Conservation (phyloP, 106 monocot genomes). For the Phalaenopsis equestris region DNA sequence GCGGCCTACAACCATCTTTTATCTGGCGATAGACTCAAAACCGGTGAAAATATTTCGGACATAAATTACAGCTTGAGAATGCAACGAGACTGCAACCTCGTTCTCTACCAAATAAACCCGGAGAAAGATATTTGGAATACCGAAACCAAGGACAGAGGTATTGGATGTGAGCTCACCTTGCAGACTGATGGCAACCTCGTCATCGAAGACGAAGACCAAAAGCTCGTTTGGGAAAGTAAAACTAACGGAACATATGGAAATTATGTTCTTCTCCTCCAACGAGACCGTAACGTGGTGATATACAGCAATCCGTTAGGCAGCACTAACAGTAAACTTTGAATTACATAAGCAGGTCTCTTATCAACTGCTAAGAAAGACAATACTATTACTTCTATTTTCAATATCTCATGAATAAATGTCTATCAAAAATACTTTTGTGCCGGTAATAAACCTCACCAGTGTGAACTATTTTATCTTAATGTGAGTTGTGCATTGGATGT, state of each 20-base stretch:
- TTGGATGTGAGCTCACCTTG: neutral
- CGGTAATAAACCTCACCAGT: too few relatives aligned
- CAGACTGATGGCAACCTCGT: neutral
- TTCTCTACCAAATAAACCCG: neutral
- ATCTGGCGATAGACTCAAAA: neutral
- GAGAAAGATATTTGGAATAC: neutral
- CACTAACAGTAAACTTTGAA: neutral
- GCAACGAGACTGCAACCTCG: neutral
- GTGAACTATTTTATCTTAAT: too few relatives aligned
- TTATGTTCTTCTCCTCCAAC: neutral
- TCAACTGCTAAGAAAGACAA: too few relatives aligned
- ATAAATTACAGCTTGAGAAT: neutral
- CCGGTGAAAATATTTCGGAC: neutral
- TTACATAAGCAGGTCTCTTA: too few relatives aligned
- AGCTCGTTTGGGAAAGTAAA: neutral
- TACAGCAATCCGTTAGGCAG: neutral
- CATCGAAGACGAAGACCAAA: neutral
- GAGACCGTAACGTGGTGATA: neutral
- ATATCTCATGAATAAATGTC: too few relatives aligned
- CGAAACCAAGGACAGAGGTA: neutral
- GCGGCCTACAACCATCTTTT: neutral
- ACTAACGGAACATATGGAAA: neutral
- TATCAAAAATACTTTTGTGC: too few relatives aligned
- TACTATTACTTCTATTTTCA: too few relatives aligned
- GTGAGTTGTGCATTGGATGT: too few relatives aligned